Base-by-base conservation (phyloP, 1,284 basidiomycete species). In the Naganishia liquefaciens region DNA sequence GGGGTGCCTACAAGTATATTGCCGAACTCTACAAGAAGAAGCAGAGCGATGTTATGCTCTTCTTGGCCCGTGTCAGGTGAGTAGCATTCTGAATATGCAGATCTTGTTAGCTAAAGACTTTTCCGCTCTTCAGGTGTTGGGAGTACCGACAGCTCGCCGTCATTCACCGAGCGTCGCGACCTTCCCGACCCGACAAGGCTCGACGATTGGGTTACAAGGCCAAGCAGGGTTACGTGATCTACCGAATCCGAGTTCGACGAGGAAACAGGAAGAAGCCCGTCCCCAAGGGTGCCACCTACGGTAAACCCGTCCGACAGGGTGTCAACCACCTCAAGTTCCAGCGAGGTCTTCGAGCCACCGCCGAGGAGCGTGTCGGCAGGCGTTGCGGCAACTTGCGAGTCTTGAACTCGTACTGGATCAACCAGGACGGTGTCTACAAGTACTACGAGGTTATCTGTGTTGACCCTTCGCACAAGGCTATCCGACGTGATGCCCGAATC, bases 231-330 rank as follows among this genome's bases (percentile, higher is more conserved):
- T 99, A 93, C 80, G 90, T 99, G 69, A 82, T 99, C 82, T 99
- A 99, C 85, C 93, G 96, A 74, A 84, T 99, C 75, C 92, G 95
- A 73, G 95, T 99, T 72, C 89, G 96, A 77, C 88, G 95, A 72
- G 96, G 96, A 80, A 97, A 98, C 87, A 88, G 96, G 83, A 99
- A 99, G 85, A 96, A 94, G 86, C 94, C 90, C 69, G 95, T 90
- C 66, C 90, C 90, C 77, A 99, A 99, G 86, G 95, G 95, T 75
- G 94, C 95, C 68, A 99, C 95, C 75, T 98, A 88, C 82, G 96
- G 96, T 81, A 99, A 99, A 83, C 96, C 96, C 80, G 95, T 98
- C 72, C 90, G 90, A 80, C 96, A 99, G 85, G 96, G 96, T 90
- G 90, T 99, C 77, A 98, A 95, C 86, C 94, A 99, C 80, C 87